Conservation (phyloP, 495 filamentous ascomycete species). For the Jackrogersella minutella region DNA sequence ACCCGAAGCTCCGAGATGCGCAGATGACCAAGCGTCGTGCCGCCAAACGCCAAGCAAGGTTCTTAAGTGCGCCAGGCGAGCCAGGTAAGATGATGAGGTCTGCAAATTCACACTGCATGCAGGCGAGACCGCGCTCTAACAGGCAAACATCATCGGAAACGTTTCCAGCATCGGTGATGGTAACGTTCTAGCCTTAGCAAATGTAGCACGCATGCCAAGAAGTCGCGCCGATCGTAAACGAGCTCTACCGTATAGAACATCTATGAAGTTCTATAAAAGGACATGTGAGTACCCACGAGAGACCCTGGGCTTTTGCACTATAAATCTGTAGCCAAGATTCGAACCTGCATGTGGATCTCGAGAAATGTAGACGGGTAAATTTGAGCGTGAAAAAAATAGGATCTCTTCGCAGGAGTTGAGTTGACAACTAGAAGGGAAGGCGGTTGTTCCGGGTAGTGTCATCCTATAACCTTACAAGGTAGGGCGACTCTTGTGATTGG, state of each 20-base stretch:
- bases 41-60: slow-evolving; percentile 30
- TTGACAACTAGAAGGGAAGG: slow-evolving; percentile 39
- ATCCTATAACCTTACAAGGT: slow-evolving; percentile 20
- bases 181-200: slow-evolving; percentile 16
- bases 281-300: slow-evolving; percentile 9
- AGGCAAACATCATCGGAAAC: slow-evolving; percentile 7
- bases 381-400: slow-evolving; percentile 5
- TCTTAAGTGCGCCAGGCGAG: slow-evolving; percentile 12
- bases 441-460: slow-evolving; percentile 15
- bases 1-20: slow-evolving; percentile 30
- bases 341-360: slow-evolving; percentile 34
- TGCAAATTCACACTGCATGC: slow-evolving; percentile 1
- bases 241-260: slow-evolving; percentile 2
- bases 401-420: slow-evolving; percentile 12
- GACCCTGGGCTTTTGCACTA: slow-evolving; percentile 3
- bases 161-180: slow-evolving; percentile 12
- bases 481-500: slow-evolving; percentile 22
- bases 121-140: slow-evolving; percentile 5
- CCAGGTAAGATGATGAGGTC: slow-evolving; percentile 11
- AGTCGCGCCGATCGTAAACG: neutral
- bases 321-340: slow-evolving; percentile 19
- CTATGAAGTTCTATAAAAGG: slow-evolving; percentile 26
- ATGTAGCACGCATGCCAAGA: slow-evolving; percentile 28
- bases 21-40: slow-evolving; percentile 34
- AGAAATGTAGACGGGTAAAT: slow-evolving; percentile 40